Conservation (phyloP, 495 filamentous ascomycete genomes). For the Annulohypoxylon bovei region DNA sequence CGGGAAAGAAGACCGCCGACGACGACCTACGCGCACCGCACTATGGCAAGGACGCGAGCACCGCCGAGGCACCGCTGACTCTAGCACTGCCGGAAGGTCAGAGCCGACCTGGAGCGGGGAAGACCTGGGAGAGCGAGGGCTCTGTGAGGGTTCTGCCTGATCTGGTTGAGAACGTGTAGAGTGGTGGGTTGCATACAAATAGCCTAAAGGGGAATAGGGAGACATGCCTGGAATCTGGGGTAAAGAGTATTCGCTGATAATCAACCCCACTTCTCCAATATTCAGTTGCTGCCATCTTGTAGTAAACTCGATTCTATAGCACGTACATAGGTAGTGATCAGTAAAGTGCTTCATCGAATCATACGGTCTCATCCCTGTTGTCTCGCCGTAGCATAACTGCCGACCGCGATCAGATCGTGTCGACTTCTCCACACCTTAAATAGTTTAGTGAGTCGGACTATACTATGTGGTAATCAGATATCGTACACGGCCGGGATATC, state of each 20-base stretch:
- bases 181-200: conserved; percentile 35
- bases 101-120: conserved; percentile 50
- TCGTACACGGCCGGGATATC: conserved; percentile 14
- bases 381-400: conserved; percentile 27
- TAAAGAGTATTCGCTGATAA: conserved; percentile 25
- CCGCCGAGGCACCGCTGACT: conserved; percentile 54
- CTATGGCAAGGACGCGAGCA: conserved; percentile 52
- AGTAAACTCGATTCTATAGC: conserved; percentile 24
- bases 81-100: conserved; percentile 55
- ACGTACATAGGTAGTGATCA: too few species aligned
- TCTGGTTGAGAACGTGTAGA: conserved; percentile 50
- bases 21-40: conserved; percentile 61
- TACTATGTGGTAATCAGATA: conserved; percentile 24
- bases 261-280: conserved; percentile 41
- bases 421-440: conserved; percentile 22
- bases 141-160: conserved; percentile 51
- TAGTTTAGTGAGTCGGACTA: conserved; percentile 8
- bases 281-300: conserved; percentile 3
- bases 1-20: conserved; percentile 52
- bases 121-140: conserved; percentile 46
- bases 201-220: conserved; percentile 45
- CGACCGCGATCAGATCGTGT: conserved; percentile 22
- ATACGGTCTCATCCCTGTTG: conserved; percentile 17
- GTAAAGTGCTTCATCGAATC: conserved; percentile 1
- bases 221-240: conserved; percentile 29